These are phyloP conservation scores for Naganishia sp. DNA, from an alignment of 1,284 basidiomycete species.

Conservation along the genomic window DNA sequence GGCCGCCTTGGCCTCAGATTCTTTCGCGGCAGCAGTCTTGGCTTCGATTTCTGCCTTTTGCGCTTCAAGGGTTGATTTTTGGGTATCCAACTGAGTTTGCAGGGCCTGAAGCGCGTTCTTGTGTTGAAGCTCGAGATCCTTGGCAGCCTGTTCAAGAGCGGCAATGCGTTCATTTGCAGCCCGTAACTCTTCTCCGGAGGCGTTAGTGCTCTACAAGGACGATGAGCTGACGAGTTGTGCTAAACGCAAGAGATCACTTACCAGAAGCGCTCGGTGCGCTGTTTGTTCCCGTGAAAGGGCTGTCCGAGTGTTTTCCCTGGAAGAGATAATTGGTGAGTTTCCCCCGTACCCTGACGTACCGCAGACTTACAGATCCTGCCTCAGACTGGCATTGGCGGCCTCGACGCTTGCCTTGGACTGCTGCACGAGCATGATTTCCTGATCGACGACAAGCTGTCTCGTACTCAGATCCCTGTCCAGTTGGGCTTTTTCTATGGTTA, in stretches of 20 bases:
- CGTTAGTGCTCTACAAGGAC: not conserved
- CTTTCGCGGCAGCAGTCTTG: slow-evolving; percentile 2
- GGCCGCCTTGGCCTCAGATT: not conserved
- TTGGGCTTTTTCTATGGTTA: slow-evolving; percentile 28
- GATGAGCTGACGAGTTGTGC: not conserved
- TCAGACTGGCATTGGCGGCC: slow-evolving; percentile 13
- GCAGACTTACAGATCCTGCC: slow-evolving; percentile 28
- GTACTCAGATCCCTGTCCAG: slow-evolving; percentile 27
- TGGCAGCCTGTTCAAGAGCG: not conserved
- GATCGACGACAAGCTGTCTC: slow-evolving; percentile 24
- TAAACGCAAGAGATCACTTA: not conserved
- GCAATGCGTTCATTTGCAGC: slow-evolving; percentile 14
- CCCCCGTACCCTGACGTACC: too few relatives aligned
- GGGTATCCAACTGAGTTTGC: slow-evolving; percentile 12
- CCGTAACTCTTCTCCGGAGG: slow-evolving; percentile 13
- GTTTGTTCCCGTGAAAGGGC: slow-evolving; percentile 25
- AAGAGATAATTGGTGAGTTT: not conserved
- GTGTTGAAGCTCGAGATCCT: slow-evolving; percentile 1
- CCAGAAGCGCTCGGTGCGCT: slow-evolving; percentile 26
- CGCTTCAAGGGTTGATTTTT: not conserved
- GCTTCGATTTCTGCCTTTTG: slow-evolving; percentile 19
- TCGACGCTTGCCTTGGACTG: slow-evolving; percentile 22
- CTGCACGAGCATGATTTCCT: slow-evolving; percentile 19
- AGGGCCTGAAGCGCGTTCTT: slow-evolving; percentile 19
- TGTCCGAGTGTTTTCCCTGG: slow-evolving; percentile 20